These are phyloP conservation scores for Tetrapisispora namnaoensis DNA, from an alignment of 805 yeast species.

Conservation along the genomic window DNA sequence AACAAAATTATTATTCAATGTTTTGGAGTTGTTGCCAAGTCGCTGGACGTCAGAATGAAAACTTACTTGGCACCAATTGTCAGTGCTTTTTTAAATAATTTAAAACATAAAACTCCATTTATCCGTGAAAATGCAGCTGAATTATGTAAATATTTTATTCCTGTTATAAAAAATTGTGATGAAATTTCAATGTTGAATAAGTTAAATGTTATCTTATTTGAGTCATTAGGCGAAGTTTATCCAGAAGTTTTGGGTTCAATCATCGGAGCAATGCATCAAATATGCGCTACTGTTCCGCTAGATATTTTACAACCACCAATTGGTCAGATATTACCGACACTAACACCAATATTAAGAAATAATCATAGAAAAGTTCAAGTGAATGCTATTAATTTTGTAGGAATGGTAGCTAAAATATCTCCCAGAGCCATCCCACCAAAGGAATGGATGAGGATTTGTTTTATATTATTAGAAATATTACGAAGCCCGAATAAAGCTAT, in stretches of 20 bases:
- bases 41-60: conserved; percentile 53
- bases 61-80: conserved; percentile 68
- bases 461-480: conserved; percentile 80
- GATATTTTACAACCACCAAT: conserved; percentile 68
- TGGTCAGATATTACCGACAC: conserved; percentile 70
- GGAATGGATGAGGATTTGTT: conserved; percentile 96
- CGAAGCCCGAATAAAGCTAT: conserved; percentile 71
- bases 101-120: conserved; percentile 60
- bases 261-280: conserved; percentile 55
- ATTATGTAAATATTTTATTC: conserved; percentile 54
- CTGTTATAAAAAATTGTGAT: conserved; percentile 53
- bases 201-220: conserved; percentile 69
- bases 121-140: conserved; percentile 82
- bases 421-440: conserved; percentile 79
- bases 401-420: conserved; percentile 68
- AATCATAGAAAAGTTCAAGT: conserved; percentile 88
- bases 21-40: conserved; percentile 51
- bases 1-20: conserved; percentile 49
- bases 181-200: conserved; percentile 55
- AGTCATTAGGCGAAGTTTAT: conserved; percentile 85
- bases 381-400: conserved; percentile 66
- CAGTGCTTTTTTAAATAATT: conserved; percentile 59
- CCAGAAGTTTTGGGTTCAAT: conserved; percentile 91
- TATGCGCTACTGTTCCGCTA: conserved; percentile 52
- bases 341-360: conserved; percentile 86